Percentiles rank a stretch among this genome's conserved stretches.
Evolutionary conservation across 208 protist species (phyloP).

Genomic region (Leishmania gerbilli): DNA sequence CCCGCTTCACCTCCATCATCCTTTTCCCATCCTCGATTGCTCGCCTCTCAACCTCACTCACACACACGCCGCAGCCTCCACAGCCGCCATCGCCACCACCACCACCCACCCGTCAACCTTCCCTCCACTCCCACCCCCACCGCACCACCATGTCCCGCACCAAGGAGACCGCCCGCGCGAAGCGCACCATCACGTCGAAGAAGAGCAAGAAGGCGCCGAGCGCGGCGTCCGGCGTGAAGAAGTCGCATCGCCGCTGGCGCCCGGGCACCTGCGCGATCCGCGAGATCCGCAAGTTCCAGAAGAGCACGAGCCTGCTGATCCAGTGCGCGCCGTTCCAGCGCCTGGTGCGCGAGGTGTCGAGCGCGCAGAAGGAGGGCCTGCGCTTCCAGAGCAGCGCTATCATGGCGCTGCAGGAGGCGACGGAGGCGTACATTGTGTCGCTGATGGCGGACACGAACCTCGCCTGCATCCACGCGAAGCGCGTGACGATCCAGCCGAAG

Average conservation of each 20-base stretch:
- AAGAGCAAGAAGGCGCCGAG: constrained; percentile 97
- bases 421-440: constrained; percentile 91
- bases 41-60: not conserved
- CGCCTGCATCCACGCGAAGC: constrained; percentile 85
- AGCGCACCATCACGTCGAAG: constrained; percentile 97
- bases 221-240: constrained; percentile 95
- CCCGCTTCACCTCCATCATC: not conserved
- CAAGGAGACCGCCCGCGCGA: constrained; percentile 97
- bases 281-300: constrained; percentile 95
- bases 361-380: constrained; percentile 74
- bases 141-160: constrained; percentile 93
- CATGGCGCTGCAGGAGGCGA: constrained; percentile 88
- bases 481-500: constrained; percentile 87
- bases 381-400: constrained; percentile 89
- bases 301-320: constrained; percentile 11
- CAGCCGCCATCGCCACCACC: constrained; percentile 15
- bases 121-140: constrained; percentile 6
- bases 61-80: constrained; percentile 1
- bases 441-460: constrained; percentile 94
- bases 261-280: constrained; percentile 98
- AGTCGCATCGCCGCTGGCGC: constrained; percentile 61
- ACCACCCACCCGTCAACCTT: not conserved
- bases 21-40: constrained; percentile 11
- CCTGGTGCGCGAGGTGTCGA: constrained; percentile 56
- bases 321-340: too few species aligned